Percentiles rank a stretch among this genome's conserved stretches.
Conservation (phyloP, 768 basidiomycete genomes). For the Leucocoprinus leucothites region DNA sequence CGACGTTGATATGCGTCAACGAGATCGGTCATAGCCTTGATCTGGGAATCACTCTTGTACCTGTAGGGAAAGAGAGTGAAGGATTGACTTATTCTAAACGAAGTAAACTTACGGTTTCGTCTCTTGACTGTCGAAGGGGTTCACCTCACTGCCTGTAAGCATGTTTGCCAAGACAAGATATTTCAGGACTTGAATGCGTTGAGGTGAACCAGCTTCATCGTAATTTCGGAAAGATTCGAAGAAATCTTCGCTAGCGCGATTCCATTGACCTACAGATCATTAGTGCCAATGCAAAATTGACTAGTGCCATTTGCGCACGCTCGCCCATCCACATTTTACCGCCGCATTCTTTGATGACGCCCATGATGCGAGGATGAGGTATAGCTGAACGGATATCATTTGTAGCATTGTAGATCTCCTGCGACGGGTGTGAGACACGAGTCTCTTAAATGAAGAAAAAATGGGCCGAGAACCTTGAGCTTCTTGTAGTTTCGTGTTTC, state of each 20-base stretch:
- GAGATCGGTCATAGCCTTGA: slow-evolving; percentile 96
- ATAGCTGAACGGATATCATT: slow-evolving; percentile 93
- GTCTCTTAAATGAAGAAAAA: background rate
- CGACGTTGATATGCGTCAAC: slow-evolving; percentile 96
- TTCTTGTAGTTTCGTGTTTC: slow-evolving; percentile 96
- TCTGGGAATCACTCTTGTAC: slow-evolving; percentile 94
- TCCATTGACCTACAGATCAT: slow-evolving; percentile 79
- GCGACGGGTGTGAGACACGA: background rate
- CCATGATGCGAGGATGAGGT: slow-evolving; percentile 97
- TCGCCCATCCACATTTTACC: slow-evolving; percentile 99
- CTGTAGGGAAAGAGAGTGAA: slow-evolving; percentile 33
- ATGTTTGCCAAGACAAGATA: slow-evolving; percentile 98
- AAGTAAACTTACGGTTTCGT: slow-evolving; percentile 82
- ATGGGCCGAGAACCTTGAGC: slow-evolving; percentile 62
- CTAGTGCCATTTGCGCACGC: slow-evolving; percentile 46
- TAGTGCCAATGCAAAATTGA: background rate
- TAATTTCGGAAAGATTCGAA: slow-evolving; percentile 99
- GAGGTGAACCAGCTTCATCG: slow-evolving; percentile 95
- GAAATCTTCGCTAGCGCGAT: slow-evolving; percentile 94
- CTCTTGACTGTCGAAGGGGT: slow-evolving; percentile 99
- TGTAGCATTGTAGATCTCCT: slow-evolving; percentile 98
- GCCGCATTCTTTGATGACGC: slow-evolving; percentile 98
- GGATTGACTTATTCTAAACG: background rate
- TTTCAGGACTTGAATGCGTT: slow-evolving; percentile 96
- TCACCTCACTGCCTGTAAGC: slow-evolving; percentile 97